A percentile compares a stretch with the other conserved stretches of the same genome.
phyloP scores from a whole-genome alignment of 148 eudicot species.

The Drosera capensis region DNA sequence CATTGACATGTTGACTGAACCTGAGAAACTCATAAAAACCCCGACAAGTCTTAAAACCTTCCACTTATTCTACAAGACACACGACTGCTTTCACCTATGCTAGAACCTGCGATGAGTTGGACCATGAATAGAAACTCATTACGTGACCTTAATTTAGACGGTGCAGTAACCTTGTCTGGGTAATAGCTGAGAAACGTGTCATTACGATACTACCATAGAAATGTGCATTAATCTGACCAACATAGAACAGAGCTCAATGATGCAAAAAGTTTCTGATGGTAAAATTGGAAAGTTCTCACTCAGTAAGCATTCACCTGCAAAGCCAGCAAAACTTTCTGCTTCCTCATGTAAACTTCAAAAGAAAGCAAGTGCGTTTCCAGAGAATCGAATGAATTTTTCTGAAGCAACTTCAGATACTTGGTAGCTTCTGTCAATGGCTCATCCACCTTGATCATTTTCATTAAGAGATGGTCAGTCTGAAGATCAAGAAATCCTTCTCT shows the following conservation, averaged over 20 bases:
- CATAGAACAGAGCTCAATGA: too few species aligned
- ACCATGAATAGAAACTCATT: too few species aligned
- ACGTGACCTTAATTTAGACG: too few species aligned
- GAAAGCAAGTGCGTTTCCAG: conserved; percentile 79
- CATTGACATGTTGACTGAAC: not conserved
- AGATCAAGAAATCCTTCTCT: not conserved
- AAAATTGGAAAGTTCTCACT: not conserved
- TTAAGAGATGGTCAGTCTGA: not conserved
- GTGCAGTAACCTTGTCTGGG: too few species aligned
- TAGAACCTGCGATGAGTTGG: too few species aligned
- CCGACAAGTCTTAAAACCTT: too few species aligned
- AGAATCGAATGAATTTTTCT: conserved; percentile 72
- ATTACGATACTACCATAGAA: too few species aligned
- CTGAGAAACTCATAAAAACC: not conserved
- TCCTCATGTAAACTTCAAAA: conserved; percentile 89
- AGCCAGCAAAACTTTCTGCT: conserved; percentile 69
- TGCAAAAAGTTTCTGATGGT: not conserved
- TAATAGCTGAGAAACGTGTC: too few species aligned
- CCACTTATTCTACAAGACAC: too few species aligned
- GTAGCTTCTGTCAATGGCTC: conserved; percentile 89
- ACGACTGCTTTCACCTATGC: too few species aligned
- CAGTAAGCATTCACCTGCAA: conserved; percentile 49
- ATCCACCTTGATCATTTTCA: conserved; percentile 47
- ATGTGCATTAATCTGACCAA: too few species aligned
- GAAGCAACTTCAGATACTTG: conserved; percentile 82